Base-by-base conservation (phyloP, 2,329 filamentous ascomycete species). In the Colletotrichum nymphaeae region DNA sequence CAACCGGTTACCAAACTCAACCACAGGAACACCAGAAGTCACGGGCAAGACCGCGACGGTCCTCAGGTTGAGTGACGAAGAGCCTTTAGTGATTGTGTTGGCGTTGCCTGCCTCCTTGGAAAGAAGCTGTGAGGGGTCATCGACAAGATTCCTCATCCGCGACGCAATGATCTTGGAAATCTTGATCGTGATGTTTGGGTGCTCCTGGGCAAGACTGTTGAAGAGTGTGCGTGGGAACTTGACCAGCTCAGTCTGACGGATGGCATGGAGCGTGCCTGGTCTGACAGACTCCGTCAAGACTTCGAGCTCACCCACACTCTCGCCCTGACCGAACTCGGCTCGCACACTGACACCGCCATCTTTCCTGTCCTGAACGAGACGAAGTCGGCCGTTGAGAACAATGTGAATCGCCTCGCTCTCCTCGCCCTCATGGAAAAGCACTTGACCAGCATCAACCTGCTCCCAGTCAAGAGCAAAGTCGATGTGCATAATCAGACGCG, bases 331-430 rank as follows among this genome's bases (percentile, higher is more conserved):
- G 79, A 93, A 98, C 81, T 99, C 97, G 14, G 95, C 96, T 63
- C 95, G 90, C 14, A 97, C 95, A 58, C 92, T 93, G 84, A 98
- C 93, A 3, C 93, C 93, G 0, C 95, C 95, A 75, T 94, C 93
- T 59, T 93, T 91, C 16, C 91, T 91, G 77, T 98, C 95, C 73
- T 95, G 89, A 0, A 99, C 93, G 0, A 96, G 90, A 68, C 97
- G 90, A 22, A 99, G 84, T 19, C 97, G 93, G 11, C 97, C 97
- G 77, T 99, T 99, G 19, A 99, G 88, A 1, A 99, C 97, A 74
- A 99, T 95, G 78, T 98, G 99, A 53, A 99, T 99, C 1, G 97
- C 96, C 82, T 99, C 97, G 78, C 97, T 99, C 76, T 98, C 97
- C 76, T 99, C 95, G 2, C 92, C 92, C 82, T 97, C 94, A 76